Evolutionary conservation across 1,284 basidiomycete genomes (phyloP), one percentile per base, ranked within the genome.

Genomic region (Moesziomyces parantarcticus): DNA sequence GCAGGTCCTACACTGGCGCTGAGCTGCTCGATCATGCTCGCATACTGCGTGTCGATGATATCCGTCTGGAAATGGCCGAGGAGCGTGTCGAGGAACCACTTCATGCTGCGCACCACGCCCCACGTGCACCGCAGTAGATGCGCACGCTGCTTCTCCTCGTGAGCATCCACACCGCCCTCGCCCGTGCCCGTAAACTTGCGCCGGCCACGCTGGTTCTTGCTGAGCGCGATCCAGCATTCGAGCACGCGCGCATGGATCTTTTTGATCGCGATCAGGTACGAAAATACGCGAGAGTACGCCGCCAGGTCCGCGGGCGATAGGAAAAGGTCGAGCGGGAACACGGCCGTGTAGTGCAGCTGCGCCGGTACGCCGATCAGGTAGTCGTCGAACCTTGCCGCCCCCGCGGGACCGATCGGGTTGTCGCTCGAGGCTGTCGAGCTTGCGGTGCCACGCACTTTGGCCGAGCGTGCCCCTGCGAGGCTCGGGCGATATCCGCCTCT

Each of bases 251-350:
- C 89, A 76, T 95, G 92, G 0, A 91, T 92, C 80, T 92, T 91
- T 32, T 92, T 89, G 44, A 96, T 85, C 0, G 93, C 90, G 22
- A 91, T 90, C 5, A 96, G 86, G 84, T 92, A 95, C 6, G 91
- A 88, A 84, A 94, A 93, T 50, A 96, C 85, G 26, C 88, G 88
- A 1, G 88, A 89, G 79, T 96, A 96, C 21, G 89, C 88, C 10
- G 88, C 85, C 18, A 94, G 86, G 75, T 94, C 92, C 0, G 89
- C 86, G 11, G 89, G 86, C 45, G 92, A 90, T 21, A 96, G 88
- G 85, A 96, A 94, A 34, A 95, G 89, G 83, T 96, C 92, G 47
- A 96, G 87, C 0, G 94, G 93, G 91, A 92, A 96, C 2, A 56
- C 53, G 21, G 77, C 67, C 2, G 68, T 65, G 48, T 76, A 79